Conservation (phyloP, 1,139 yeast genomes). For the Insectozyma bohioensis region DNA sequence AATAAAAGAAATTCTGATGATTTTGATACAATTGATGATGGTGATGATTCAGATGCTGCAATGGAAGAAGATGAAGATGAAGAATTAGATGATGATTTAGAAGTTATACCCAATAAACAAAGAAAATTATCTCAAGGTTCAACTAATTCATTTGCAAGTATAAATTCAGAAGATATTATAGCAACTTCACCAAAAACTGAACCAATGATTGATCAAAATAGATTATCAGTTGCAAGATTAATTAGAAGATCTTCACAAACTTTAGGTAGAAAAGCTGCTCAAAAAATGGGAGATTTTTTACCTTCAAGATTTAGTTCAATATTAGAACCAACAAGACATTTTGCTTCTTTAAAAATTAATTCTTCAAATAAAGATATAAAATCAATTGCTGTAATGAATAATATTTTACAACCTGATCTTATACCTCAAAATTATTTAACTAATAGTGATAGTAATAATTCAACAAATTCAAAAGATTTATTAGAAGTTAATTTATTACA, state of each 20-base stretch:
- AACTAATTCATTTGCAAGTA: constrained; percentile 37
- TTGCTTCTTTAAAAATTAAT: constrained; percentile 88
- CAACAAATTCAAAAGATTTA: constrained; percentile 28
- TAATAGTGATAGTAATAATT: constrained; percentile 19
- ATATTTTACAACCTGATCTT: constrained; percentile 38
- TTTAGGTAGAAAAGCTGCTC: constrained; percentile 76
- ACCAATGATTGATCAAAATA: constrained; percentile 67
- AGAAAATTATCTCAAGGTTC: constrained; percentile 44
- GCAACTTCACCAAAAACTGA: constrained; percentile 35
- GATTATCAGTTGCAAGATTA: constrained; percentile 71
- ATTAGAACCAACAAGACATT: constrained; percentile 88
- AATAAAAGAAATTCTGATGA: constrained; percentile 13
- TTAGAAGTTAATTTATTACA: constrained; percentile 52
- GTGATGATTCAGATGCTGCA: constrained; percentile 35
- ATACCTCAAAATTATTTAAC: constrained; percentile 36
- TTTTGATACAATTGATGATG: constrained; percentile 22
- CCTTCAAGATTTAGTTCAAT: constrained; percentile 85
- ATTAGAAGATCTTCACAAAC: constrained; percentile 58
- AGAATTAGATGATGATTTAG: constrained; percentile 20
- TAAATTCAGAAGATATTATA: constrained; percentile 32
- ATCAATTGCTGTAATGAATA: constrained; percentile 59
- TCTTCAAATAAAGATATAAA: constrained; percentile 59
- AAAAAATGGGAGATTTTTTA: constrained; percentile 81
- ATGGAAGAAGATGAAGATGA: constrained; percentile 26
- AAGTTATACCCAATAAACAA: constrained; percentile 29